These are phyloP conservation scores for Macadamia integrifolia DNA, from an alignment of 164 flowering plant genomes.

Conservation along the genomic window DNA sequence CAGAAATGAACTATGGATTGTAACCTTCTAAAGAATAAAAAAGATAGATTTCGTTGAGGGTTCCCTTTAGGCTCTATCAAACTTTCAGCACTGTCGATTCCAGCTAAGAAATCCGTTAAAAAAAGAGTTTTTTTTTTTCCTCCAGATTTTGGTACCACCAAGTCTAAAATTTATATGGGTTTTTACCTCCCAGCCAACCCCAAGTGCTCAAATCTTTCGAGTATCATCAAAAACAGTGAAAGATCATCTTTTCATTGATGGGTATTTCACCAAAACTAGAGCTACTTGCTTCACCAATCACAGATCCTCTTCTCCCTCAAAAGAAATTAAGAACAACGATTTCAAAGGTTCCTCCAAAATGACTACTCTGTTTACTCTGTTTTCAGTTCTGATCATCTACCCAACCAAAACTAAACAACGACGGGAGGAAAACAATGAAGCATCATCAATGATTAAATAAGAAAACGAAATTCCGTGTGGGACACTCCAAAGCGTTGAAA, in stretches of 20 bases:
- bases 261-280: slow-evolving; percentile 18
- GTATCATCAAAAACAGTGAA: slow-evolving; percentile 6
- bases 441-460: too few species aligned
- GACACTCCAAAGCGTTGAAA: not conserved
- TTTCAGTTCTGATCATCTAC: not conserved
- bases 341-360: not conserved
- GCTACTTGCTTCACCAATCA: slow-evolving; percentile 6
- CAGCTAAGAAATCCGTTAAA: not conserved
- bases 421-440: too few species aligned
- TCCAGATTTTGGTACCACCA: slow-evolving; percentile 6
- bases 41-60: too few species aligned
- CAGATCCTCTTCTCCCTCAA: too few species aligned
- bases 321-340: too few species aligned
- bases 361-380: not conserved
- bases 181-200: not conserved
- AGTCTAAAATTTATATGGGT: slow-evolving; percentile 8
- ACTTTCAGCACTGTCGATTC: not conserved
- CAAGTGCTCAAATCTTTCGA: not conserved
- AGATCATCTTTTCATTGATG: not conserved
- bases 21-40: not conserved
- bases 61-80: not conserved
- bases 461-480: not conserved
- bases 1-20: too few species aligned
- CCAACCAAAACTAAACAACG: too few species aligned
- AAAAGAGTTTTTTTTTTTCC: not conserved